Evolutionary conservation across 306 rosid genomes (phyloP).

Genomic region (Dryas drummondii): DNA sequence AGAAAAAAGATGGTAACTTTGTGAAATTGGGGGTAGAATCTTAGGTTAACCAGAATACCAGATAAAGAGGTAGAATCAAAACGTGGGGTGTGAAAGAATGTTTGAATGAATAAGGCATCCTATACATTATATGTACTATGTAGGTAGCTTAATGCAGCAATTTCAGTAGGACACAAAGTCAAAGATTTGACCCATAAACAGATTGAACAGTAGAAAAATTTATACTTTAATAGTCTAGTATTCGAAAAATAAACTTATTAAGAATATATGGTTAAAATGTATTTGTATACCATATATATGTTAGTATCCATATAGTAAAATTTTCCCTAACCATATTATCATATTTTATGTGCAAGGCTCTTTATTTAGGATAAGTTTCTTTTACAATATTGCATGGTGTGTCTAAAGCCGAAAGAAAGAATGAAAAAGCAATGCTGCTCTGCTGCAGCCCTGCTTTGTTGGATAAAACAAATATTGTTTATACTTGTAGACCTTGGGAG

Average conservation of each 20-base stretch:
- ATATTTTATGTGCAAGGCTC: background rate
- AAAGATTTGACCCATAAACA: no score
- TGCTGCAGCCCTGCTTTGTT: background rate
- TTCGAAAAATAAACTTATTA: no score
- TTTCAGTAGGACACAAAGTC: no score
- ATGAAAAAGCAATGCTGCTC: background rate
- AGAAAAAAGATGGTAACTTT: slow-evolving; percentile 5
- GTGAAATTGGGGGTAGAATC: slow-evolving; percentile 19
- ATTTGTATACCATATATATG: no score
- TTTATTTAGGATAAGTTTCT: background rate
- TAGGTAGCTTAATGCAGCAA: no score
- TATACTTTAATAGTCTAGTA: no score
- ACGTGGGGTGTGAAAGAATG: slow-evolving; percentile 23
- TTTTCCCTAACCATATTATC: background rate
- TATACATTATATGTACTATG: background rate
- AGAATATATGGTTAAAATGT: no score
- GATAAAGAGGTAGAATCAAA: slow-evolving; percentile 17
- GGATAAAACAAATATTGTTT: background rate
- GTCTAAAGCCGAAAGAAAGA: background rate
- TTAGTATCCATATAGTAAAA: no score
- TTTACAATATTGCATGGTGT: background rate
- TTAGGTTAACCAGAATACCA: background rate
- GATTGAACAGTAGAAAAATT: no score
- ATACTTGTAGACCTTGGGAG: slow-evolving; percentile 6
- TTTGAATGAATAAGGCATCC: slow-evolving; percentile 41